A percentile compares a stretch with the other conserved stretches of the same genome.
phyloP scores from a whole-genome alignment of 148 eudicot species.

The Rhododendron simsii region DNA sequence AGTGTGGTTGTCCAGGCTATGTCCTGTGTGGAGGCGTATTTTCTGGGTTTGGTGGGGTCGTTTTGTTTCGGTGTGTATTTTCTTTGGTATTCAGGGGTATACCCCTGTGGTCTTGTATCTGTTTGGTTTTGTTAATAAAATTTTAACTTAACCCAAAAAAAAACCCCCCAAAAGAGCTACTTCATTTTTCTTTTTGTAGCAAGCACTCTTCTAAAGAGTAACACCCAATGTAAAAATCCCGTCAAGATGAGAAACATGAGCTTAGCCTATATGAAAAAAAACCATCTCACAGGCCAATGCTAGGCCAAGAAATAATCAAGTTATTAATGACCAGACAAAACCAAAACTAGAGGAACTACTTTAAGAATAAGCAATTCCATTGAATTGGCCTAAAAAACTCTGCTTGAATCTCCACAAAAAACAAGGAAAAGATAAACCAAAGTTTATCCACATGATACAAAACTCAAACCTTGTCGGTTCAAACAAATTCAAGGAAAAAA shows the following conservation, averaged over 20 bases:
- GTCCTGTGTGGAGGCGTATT: no score
- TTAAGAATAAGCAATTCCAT: neutral
- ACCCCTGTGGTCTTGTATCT: neutral
- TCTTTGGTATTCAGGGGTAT: neutral
- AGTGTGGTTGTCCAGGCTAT: neutral
- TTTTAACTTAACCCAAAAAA: no score
- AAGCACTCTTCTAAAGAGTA: neutral
- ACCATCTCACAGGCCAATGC: neutral
- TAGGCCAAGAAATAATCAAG: neutral
- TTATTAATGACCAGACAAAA: neutral
- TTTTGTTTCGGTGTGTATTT: no score
- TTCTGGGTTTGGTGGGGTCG: no score
- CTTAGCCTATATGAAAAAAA: neutral
- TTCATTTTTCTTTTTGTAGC: neutral
- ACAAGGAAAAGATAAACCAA: neutral
- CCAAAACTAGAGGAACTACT: neutral
- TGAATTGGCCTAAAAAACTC: neutral
- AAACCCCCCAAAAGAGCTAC: neutral
- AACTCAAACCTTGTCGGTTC: neutral
- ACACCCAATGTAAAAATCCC: neutral
- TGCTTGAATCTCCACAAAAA: neutral
- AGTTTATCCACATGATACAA: neutral
- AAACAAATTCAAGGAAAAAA: neutral
- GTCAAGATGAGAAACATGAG: neutral
- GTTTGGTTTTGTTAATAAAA: no score